phyloP scores from a whole-genome alignment of 306 rosid species.

The Cucurbita maxima region DNA sequence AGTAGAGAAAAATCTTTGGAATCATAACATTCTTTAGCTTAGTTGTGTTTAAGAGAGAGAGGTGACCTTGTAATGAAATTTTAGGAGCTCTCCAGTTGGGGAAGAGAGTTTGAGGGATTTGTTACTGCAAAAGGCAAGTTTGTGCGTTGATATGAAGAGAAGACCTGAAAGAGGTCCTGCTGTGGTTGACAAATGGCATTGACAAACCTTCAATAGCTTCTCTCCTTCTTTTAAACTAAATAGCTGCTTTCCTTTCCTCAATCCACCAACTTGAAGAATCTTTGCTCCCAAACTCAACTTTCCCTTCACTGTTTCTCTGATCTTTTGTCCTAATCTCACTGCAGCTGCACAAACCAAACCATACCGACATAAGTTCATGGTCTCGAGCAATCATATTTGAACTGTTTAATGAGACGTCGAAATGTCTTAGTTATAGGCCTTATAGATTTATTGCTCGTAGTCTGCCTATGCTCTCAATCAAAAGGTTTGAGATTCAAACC shows the following conservation, averaged over 20 bases:
- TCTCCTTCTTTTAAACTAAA: conserved; percentile 52
- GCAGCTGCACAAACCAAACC: not conserved
- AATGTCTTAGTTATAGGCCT: no score
- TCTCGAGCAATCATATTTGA: not conserved
- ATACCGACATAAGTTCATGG: not conserved
- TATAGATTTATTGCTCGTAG: not conserved
- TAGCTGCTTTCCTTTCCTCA: conserved; percentile 40
- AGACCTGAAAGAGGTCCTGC: conserved; percentile 72
- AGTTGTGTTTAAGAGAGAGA: not conserved
- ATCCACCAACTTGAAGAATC: conserved; percentile 64
- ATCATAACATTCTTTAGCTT: no score
- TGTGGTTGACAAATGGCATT: conserved; percentile 72
- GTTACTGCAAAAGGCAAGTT: conserved; percentile 68
- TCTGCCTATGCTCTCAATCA: not conserved
- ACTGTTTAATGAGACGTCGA: not conserved
- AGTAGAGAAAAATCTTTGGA: no score
- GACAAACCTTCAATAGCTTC: conserved; percentile 51
- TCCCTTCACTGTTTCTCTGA: conserved; percentile 68
- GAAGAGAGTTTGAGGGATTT: conserved; percentile 53
- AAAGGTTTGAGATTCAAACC: not conserved
- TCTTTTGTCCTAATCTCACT: conserved; percentile 20
- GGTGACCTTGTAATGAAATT: conserved; percentile 55
- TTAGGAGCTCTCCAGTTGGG: conserved; percentile 29
- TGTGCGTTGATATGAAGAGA: conserved; percentile 67
- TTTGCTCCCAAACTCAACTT: conserved; percentile 70